phyloP scores from a whole-genome alignment of 2,329 filamentous ascomycete genomes.

The Cryphonectria nitschkei region DNA sequence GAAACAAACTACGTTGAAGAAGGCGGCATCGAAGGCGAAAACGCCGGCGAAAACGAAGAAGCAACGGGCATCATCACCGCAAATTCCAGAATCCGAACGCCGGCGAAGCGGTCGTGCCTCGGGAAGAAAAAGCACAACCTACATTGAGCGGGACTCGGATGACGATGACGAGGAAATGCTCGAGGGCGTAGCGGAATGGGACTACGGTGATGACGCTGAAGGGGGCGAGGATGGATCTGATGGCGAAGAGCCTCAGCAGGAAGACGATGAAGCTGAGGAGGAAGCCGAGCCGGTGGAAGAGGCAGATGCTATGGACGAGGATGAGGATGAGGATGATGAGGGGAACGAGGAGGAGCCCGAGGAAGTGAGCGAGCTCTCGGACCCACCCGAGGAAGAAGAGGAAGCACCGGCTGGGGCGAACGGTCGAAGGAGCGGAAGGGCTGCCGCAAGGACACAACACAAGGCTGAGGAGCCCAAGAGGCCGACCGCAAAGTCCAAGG shows the following conservation, averaged over 20 bases:
- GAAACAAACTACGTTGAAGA: constrained; percentile 37
- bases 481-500: constrained; percentile 26
- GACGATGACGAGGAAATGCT: constrained; percentile 66
- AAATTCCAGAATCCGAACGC: constrained; percentile 49
- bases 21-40: constrained; percentile 34
- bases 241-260: constrained; percentile 33
- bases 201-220: constrained; percentile 50
- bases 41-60: constrained; percentile 39
- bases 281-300: constrained; percentile 20
- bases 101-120: constrained; percentile 58
- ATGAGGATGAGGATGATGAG: constrained; percentile 17
- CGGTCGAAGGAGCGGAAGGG: constrained; percentile 28
- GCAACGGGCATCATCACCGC: constrained; percentile 36
- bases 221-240: constrained; percentile 33
- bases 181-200: constrained; percentile 62
- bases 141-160: constrained; percentile 60
- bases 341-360: constrained; percentile 16
- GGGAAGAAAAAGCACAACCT: constrained; percentile 48
- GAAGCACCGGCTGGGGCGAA: constrained; percentile 24
- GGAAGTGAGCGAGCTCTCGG: constrained; percentile 16
- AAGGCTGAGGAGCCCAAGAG: constrained; percentile 25
- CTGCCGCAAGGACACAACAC: constrained; percentile 23
- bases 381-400: constrained; percentile 20
- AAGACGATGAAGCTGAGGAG: constrained; percentile 30
- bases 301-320: constrained; percentile 15